Evolutionary conservation across 108 stramenopile genomes (phyloP).

Genomic region (Hondaea fermentalgiana): DNA sequence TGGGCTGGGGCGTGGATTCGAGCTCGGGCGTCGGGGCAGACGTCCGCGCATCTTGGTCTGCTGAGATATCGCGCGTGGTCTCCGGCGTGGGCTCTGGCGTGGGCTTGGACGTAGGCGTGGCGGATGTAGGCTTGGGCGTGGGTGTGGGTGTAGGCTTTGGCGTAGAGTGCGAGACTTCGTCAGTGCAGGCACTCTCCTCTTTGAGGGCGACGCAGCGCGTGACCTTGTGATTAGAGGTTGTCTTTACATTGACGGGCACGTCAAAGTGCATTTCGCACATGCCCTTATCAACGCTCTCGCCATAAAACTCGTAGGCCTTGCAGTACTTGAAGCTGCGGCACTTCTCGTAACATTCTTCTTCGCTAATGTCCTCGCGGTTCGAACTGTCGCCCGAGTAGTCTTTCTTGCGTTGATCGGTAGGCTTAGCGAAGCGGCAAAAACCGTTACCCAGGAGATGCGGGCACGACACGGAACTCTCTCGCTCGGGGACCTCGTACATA

Average conservation of each 20-base stretch:
- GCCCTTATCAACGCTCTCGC: background rate
- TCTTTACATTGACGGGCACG: background rate
- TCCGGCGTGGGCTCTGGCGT: background rate
- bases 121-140: background rate
- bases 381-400: background rate
- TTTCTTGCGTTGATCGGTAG: background rate
- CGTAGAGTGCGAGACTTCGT: background rate
- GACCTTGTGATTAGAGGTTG: too few relatives aligned
- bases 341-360: background rate
- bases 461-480: background rate
- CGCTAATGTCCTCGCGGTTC: background rate
- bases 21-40: background rate
- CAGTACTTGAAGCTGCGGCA: background rate
- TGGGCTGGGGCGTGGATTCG: too few relatives aligned
- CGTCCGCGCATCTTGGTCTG: background rate
- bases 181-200: too few relatives aligned
- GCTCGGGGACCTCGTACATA: background rate
- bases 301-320: background rate
- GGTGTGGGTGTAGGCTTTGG: background rate
- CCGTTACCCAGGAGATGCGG: background rate
- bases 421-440: background rate
- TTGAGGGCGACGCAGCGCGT: too few relatives aligned
- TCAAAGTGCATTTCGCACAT: background rate
- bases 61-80: background rate
- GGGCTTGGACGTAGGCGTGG: background rate